phyloP scores from a whole-genome alignment of 2,329 filamentous ascomycete genomes.

The Paraconiothyrium sp. region DNA sequence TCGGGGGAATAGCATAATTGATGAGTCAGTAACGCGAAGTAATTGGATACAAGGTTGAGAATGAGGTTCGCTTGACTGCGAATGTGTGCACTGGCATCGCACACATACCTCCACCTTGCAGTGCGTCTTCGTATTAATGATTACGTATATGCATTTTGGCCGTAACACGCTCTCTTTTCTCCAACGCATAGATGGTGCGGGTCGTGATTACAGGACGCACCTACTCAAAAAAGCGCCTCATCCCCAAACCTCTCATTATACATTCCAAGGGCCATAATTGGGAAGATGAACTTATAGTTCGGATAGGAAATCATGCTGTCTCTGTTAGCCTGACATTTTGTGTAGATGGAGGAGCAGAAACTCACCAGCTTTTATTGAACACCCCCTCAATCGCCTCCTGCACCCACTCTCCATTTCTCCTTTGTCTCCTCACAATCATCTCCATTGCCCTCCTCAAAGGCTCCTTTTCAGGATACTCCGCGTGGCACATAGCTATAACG shows the following conservation, averaged over 20 bases:
- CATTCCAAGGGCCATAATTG: constrained; percentile 92
- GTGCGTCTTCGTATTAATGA: neutral
- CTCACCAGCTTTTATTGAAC: constrained; percentile 94
- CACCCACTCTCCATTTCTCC: constrained; percentile 89
- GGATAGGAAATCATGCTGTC: constrained; percentile 94
- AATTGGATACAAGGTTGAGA: neutral
- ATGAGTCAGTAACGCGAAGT: too few species aligned
- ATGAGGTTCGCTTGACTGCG: neutral
- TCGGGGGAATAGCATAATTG: too few species aligned
- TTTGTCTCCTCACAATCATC: constrained; percentile 86
- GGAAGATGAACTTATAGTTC: constrained; percentile 98
- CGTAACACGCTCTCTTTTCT: neutral
- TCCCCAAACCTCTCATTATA: constrained; percentile 65
- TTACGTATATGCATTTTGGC: neutral
- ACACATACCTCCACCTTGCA: neutral
- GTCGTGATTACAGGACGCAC: neutral
- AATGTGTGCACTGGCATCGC: neutral
- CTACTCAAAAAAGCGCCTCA: constrained; percentile 29
- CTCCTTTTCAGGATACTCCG: constrained; percentile 78
- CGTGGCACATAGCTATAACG: constrained; percentile 81
- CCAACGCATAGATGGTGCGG: neutral
- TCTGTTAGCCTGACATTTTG: constrained; percentile 20
- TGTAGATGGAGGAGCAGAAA: constrained; percentile 29
- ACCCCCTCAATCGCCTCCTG: constrained; percentile 97
- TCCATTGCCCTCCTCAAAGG: constrained; percentile 77